phyloP scores from a whole-genome alignment of 768 basidiomycete species.

The Mycena haematopus region DNA sequence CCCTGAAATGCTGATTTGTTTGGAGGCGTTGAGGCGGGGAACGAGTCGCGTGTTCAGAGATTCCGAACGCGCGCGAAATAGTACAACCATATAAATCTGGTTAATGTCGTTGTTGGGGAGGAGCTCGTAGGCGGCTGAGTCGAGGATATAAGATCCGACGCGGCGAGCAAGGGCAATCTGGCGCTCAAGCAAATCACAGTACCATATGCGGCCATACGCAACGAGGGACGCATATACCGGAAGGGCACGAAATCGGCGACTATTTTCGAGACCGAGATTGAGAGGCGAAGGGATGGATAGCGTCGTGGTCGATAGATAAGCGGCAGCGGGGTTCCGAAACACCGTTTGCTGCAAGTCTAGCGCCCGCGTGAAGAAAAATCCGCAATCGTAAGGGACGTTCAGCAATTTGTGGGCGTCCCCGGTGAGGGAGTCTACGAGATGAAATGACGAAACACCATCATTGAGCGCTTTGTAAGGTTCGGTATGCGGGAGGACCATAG shows the following conservation, averaged over 20 bases:
- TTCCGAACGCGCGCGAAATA: conserved; percentile 24
- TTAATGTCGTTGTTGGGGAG: conserved; percentile 19
- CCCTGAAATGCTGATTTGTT: conserved; percentile 17
- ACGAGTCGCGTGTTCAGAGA: conserved; percentile 21
- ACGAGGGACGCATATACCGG: conserved; percentile 28
- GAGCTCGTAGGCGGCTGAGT: conserved; percentile 21
- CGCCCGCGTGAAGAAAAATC: conserved; percentile 26
- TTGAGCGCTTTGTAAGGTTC: conserved; percentile 4
- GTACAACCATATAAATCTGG: conserved; percentile 27
- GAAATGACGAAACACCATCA: conserved; percentile 9
- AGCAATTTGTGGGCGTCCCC: conserved; percentile 29
- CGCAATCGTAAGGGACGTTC: conserved; percentile 28
- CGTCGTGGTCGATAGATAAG: conserved; percentile 15
- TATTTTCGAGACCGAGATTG: conserved; percentile 28
- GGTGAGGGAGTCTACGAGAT: conserved; percentile 27
- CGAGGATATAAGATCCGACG: conserved; percentile 22
- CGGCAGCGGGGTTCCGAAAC: conserved; percentile 23
- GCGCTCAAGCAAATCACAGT: conserved; percentile 22
- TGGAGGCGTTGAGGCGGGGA: conserved; percentile 19
- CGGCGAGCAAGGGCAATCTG: conserved; percentile 26
- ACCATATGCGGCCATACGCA: conserved; percentile 26
- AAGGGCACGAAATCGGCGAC: conserved; percentile 28
- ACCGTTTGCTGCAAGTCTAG: conserved; percentile 19
- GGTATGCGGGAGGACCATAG: conserved; percentile 17
- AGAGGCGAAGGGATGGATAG: conserved; percentile 22